Base-by-base conservation (phyloP, 768 basidiomycete species). In the Russula virescens region DNA sequence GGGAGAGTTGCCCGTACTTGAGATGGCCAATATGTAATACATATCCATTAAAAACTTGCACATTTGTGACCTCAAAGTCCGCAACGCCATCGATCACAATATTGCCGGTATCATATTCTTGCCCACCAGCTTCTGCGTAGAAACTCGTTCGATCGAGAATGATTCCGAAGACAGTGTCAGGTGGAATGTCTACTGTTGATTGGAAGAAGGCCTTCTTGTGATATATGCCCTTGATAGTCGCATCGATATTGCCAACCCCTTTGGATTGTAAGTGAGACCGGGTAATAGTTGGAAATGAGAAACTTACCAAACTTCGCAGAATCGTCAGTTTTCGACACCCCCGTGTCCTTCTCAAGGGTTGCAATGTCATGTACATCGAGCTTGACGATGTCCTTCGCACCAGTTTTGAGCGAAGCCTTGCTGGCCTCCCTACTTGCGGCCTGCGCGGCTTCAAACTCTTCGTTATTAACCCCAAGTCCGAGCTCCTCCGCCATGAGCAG, bases 41-140 rank as follows among this genome's bases (percentile, higher is more conserved):
- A 72, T 98, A 98, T 63, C 97, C 97, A 69, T 87, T 98, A 77
- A 87, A 98, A 5, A 85, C 85, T 73, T 98, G 96, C 9, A 96
- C 94, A 69, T 98, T 90, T 50, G 83, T 83, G 54, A 99, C 97
- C 71, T 91, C 87, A 73, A 98, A 99, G 73, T 97, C 94, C 38
- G 91, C 87, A 63, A 84, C 78, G 46, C 88, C 95, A 65, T 97
- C 96, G 57, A 98, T 89, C 28, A 94, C 86, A 66, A 99, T 91
- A 68, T 88, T 91, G 58, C 97, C 97, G 0, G 92, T 98, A 72
- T 99, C 97, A 69, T 91, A 86, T 75, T 98, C 96, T 72, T 99
- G 97, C 28, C 97, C 97, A 69, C 97, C 97, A 42, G 93, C 82
- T 76, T 99, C 97, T 8, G 97, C 95, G 66, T 99, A 99, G 75